Percentiles rank a stretch among this genome's conserved stretches.
Evolutionary conservation across 305 asterid species (phyloP).

Genomic region (Coffea humblotiana): DNA sequence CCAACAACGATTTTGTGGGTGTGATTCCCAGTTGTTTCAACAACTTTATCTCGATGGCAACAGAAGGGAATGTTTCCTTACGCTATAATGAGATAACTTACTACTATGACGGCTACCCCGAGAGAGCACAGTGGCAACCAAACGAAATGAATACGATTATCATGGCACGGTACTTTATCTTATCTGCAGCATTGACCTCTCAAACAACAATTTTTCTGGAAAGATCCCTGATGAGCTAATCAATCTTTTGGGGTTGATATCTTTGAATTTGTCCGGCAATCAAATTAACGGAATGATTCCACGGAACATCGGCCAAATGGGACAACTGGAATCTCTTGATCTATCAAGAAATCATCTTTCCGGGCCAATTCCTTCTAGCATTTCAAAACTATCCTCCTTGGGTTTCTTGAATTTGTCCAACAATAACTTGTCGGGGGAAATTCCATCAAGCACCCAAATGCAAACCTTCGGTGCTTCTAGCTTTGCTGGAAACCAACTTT

Average conservation of each 20-base stretch:
- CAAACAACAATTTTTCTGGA: slow-evolving; percentile 9
- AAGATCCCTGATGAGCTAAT: slow-evolving; percentile 1
- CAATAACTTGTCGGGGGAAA: slow-evolving; percentile 8
- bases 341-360: slow-evolving; percentile 9
- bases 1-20: slow-evolving; percentile 14
- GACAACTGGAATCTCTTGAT: not conserved
- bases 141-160: not conserved
- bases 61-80: no score
- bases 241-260: slow-evolving; percentile 5
- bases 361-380: not conserved
- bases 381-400: not conserved
- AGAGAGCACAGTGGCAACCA: not conserved
- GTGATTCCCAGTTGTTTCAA: slow-evolving; percentile 19
- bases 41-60: slow-evolving; percentile 15
- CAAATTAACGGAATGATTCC: slow-evolving; percentile 9
- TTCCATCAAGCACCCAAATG: slow-evolving; percentile 16
- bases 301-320: slow-evolving; percentile 5
- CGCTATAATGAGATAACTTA: not conserved
- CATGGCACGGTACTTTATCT: not conserved
- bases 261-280: slow-evolving; percentile 10
- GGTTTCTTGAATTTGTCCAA: slow-evolving; percentile 10
- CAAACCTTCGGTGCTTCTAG: slow-evolving; percentile 1
- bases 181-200: slow-evolving; percentile 3
- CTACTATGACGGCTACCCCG: not conserved
- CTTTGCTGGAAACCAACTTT: slow-evolving; percentile 14